These are phyloP conservation scores for Friedmanniomyces endolithicus DNA, from an alignment of 495 filamentous ascomycete species.

Conservation along the genomic window DNA sequence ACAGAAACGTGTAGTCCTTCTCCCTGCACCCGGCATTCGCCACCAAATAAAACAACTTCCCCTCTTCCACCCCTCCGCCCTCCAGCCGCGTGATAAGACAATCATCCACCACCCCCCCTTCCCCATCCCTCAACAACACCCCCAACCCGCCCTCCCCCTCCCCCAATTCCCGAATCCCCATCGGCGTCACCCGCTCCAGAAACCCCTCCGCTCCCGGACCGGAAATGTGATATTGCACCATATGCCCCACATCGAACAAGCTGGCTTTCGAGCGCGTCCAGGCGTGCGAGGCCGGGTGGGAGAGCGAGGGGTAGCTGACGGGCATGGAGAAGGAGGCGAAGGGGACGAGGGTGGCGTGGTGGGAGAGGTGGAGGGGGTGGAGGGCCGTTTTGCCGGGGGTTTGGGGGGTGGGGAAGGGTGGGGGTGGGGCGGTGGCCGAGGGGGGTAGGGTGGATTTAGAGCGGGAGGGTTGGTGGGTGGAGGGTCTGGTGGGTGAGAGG, in stretches of 20 bases:
- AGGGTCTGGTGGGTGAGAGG: no score
- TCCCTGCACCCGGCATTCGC: conserved; percentile 88
- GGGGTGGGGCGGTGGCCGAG: conserved; percentile 13
- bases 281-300: conserved; percentile 65
- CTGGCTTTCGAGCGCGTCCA: conserved; percentile 80
- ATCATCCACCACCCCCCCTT: conserved; percentile 89
- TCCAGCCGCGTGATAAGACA: conserved; percentile 66
- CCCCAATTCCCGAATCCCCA: conserved; percentile 44
- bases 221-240: conserved; percentile 61
- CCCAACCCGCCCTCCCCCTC: conserved; percentile 62
- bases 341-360: conserved; percentile 91
- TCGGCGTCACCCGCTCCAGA: conserved; percentile 69
- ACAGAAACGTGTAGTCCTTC: conserved; percentile 70
- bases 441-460: conserved; percentile 25
- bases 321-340: conserved; percentile 93
- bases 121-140: conserved; percentile 60
- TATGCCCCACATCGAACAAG: conserved; percentile 75
- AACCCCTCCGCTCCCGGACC: conserved; percentile 69
- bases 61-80: conserved; percentile 39
- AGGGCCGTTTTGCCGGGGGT: conserved; percentile 54
- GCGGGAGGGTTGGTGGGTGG: neutral
- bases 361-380: conserved; percentile 64
- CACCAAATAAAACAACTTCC: conserved; percentile 77
- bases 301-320: conserved; percentile 65
- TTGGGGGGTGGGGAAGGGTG: conserved; percentile 9